Base-by-base conservation (phyloP, 2,329 filamentous ascomycete species). In the Pyrenophora tritici-repentis region DNA sequence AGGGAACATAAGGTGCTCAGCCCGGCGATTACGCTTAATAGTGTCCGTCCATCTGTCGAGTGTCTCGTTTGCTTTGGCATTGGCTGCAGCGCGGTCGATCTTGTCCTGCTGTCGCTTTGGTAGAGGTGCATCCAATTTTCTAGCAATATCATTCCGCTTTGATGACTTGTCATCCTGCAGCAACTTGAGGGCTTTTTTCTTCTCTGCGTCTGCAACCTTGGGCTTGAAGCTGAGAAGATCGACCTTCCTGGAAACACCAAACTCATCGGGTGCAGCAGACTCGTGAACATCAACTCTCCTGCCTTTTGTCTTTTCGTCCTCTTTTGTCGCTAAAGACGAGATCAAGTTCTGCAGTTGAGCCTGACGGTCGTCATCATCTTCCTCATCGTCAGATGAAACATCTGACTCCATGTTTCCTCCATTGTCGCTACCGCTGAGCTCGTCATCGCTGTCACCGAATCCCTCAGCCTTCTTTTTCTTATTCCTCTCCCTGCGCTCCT, bases 1-100 rank as follows among this genome's bases (percentile, higher is more conserved):
- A 4, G 94, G 94, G 67, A 99, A 99, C 16, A 87, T 81, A 10
- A 99, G 79, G 72, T 96, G 91, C 58, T 97, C 94, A 1, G 93
- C 92, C 62, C 91, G 84, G 53, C 94, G 88, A 73, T 97, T 97
- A 26, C 90, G 86, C 76, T 97, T 96, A 66, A 99, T 91, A 0
- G 94, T 97, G 54, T 97, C 93, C 26, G 88, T 88, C 94, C 94
- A 99, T 63, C 91, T 86, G 57, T 90, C 86, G 20, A 99, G 79
- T 0, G 91, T 93, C 73, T 97, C 88, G 66, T 95, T 96, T 42
- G 91, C 92, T 78, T 96, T 92, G 31, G 91, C 86, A 63, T 92
- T 95, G 2, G 94, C 94, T 18, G 86, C 91, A 44, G 81, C 79
- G 43, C 94, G 89, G 66, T 96, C 88, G 13, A 97, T 76, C 42